Evolutionary conservation across 1,139 yeast species (phyloP), one percentile per base, ranked within the genome.

Genomic region (Starmera stellimalicola): DNA sequence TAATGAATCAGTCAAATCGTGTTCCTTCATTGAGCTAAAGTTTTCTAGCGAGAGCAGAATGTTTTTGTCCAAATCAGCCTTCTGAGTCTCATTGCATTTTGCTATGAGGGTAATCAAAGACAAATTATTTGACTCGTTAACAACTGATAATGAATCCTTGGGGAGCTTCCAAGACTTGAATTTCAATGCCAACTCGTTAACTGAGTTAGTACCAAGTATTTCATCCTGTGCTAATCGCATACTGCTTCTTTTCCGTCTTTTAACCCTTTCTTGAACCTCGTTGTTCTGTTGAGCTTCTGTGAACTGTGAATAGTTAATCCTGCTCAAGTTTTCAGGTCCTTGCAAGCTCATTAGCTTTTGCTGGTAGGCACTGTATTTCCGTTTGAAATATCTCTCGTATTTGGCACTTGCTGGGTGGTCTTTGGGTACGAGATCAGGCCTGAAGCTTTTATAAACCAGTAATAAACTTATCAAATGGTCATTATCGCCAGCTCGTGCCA

Each of bases 401-500:
- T n/a, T n/a, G n/a, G n/a, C n/a, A n/a, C n/a, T n/a, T n/a, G n/a
- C n/a, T n/a, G n/a, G n/a, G n/a, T n/a, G n/a, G n/a, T n/a, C n/a
- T n/a, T n/a, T 16, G 16, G 8, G 30, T 12, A 28, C 12, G 6
- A 28, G 6, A 15, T 32, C 42, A 4, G 57, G 65, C 27, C 39
- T 46, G 38, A 40, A 53, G 18, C 48, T 51, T 34, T 49, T 50
- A 38, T 51, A 60, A 3, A 54, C 38, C 12, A 48, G 24, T 5
- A 60, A 36, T 18, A 63, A 39, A 0, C 53, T 57, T 8, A 46
- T 40, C 6, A 65, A 37, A n/a, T 55, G 50, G 7, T 49, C 47
- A 10, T 62, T 62, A 8, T 45, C 47, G 1, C 57, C 58, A 33
- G 54, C 59, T 28, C 57, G 56, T 3, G 39, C 31, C 28, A 52